Conservation (phyloP, 2,329 filamentous ascomycete species). For the Trichophyton rubrum region DNA sequence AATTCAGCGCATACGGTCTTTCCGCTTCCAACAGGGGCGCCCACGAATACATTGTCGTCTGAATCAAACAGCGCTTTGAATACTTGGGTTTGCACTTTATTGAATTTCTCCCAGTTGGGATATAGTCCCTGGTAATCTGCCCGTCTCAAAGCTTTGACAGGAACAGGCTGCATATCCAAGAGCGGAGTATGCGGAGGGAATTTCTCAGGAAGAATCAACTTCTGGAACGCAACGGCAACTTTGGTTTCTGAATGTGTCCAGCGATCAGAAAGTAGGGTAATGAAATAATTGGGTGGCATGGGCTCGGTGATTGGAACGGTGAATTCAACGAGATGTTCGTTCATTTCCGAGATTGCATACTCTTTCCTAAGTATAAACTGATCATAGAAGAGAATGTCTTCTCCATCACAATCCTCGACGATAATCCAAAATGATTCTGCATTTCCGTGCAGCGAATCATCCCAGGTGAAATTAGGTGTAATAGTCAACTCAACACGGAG, state of each 20-base stretch:
- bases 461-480: conserved; percentile 92
- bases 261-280: conserved; percentile 82
- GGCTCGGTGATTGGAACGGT: conserved; percentile 94
- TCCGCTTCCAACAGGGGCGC: conserved; percentile 84
- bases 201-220: conserved; percentile 84
- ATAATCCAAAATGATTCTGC: conserved; percentile 95
- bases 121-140: conserved; percentile 74
- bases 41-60: conserved; percentile 87
- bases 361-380: conserved; percentile 84
- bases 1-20: conserved; percentile 97
- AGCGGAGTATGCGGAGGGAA: conserved; percentile 90
- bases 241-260: conserved; percentile 99
- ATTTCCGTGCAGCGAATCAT: conserved; percentile 72
- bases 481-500: conserved; percentile 81
- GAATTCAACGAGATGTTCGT: conserved; percentile 90
- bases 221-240: conserved; percentile 85
- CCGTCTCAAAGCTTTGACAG: conserved; percentile 75
- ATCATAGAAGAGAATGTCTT: conserved; percentile 90
- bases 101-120: conserved; percentile 75
- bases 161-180: conserved; percentile 80
- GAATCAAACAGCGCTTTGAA: conserved; percentile 88
- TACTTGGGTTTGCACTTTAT: conserved; percentile 92
- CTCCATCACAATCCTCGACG: conserved; percentile 93
- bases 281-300: conserved; percentile 98
- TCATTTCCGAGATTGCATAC: conserved; percentile 72